Evolutionary conservation across 495 filamentous ascomycete genomes (phyloP).

Genomic region (Aspergillus diversus): DNA sequence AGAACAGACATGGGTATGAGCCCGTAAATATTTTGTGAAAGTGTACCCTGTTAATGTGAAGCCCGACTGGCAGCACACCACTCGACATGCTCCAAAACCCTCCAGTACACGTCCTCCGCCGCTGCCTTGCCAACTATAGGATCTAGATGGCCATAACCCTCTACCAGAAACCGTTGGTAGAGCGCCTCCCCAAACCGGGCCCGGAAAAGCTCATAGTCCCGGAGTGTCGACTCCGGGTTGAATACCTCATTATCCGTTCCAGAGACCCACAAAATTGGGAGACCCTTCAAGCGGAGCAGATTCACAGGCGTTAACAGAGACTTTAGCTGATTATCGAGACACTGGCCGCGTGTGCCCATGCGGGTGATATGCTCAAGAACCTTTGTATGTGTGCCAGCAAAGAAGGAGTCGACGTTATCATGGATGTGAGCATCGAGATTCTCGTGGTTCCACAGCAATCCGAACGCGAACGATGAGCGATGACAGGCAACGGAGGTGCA

Average conservation of each 20-base stretch:
- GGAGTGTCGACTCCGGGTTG: constrained; percentile 59
- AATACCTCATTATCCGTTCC: constrained; percentile 65
- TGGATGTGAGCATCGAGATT: constrained; percentile 69
- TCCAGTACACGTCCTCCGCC: constrained; percentile 65
- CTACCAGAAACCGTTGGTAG: constrained; percentile 58
- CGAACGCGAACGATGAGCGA: constrained; percentile 62
- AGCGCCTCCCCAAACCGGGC: constrained; percentile 52
- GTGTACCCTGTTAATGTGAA: no score
- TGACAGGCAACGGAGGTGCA: constrained; percentile 67
- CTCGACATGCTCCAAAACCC: constrained; percentile 58
- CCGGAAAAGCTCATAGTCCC: constrained; percentile 59
- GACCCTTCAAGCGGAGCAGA: constrained; percentile 51
- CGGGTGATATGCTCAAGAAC: constrained; percentile 60
- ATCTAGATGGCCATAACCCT: constrained; percentile 70
- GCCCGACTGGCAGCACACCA: constrained; percentile 19
- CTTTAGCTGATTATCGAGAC: constrained; percentile 49
- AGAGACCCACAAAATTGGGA: constrained; percentile 62
- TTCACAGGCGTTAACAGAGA: constrained; percentile 52
- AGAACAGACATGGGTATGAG: no score
- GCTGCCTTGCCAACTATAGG: constrained; percentile 67
- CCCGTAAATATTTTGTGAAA: no score
- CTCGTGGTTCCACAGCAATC: constrained; percentile 65
- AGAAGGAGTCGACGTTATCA: constrained; percentile 62
- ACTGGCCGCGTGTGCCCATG: constrained; percentile 55
- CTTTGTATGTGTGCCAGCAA: constrained; percentile 64